Base-by-base conservation (phyloP, 768 basidiomycete genomes). In the Mycena polygramma region DNA sequence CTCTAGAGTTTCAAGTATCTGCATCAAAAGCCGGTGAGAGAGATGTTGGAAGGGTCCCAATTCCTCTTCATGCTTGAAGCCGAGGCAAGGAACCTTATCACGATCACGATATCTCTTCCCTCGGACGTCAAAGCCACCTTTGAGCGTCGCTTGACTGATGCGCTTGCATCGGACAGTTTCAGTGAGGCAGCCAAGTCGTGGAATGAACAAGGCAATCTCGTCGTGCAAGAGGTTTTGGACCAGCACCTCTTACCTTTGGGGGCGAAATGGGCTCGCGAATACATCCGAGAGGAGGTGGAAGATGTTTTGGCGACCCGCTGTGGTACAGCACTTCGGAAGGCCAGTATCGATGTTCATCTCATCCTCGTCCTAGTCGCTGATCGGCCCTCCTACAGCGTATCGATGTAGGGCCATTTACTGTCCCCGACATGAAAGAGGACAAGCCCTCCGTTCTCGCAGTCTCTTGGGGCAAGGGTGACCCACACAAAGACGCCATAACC, bases 401-500 rank as follows among this genome's bases (percentile, higher is more conserved):
- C 74, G 92, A 97, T 77, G 90, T 93, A 11, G 92, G 92, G 8
- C 94, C 97, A 1, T 96, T 89, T 75, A 77, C 81, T 30, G 88
- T 88, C 7, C 80, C 84, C 0, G 86, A 87, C 9, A 89, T 93
- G 82, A 90, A 89, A 61, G 96, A 94, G 15, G 89, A 94, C 76
- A 83, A 88, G 48, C 81, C 96, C 57, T 86, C 91, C 24, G 95
- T 99, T 24, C 86, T 99, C 49, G 94, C 97, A 4, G 80, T 97
- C 66, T 97, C 97, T 9, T 96, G 95, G 91, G 98, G 98, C 45
- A 92, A 94, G 81, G 98, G 98, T 45, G 96, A 98, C 75, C 94
- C 95, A 46, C 91, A 92, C 75, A 94, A 93, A 76, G 97, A 99
- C 79, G 91, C 92, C 9, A 93, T 98, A 63, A 88, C 91, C 24